Evolutionary conservation across 371 early-diverging fungal genomes (phyloP), one percentile per base, ranked within the genome.

Genomic region (Chytridiales sp.): DNA sequence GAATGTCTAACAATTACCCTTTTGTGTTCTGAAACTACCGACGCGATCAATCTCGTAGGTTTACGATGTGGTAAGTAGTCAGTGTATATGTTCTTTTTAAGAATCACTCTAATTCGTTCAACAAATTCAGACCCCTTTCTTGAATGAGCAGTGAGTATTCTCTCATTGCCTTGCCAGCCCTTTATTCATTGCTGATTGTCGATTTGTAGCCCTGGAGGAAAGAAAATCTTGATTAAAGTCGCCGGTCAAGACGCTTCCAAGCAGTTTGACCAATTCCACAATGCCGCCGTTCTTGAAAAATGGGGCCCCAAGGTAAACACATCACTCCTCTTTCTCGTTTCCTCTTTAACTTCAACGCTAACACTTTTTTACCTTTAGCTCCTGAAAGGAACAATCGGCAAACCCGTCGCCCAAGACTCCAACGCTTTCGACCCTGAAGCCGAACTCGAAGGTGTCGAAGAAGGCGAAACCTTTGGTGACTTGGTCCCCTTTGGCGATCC

Each of bases 201-300:
- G n/a, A n/a, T n/a, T n/a, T 64, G 17, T 65, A 69, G n/a, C 56
- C 74, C 74, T 34, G 74, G 69, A 64, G 80, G 79, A 9, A 61
- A 70, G 42, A 73, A 90, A 70, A 82, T 91, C 42, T 68, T 91
- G 4, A 56, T 89, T 34, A 89, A 88, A 70, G 86, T 86, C 31
- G 91, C 88, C 31, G 96, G 96, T 38, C 82, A 73, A 15, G 94
- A 95, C 68, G 93, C 93, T 32, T 80, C 90, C 27, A 89, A 91
- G 70, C 88, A 91, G 72, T 95, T 95, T 70, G 86, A 90, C 51
- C 79, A 86, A 44, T 90, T 93, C 70, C 94, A 95, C 73, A 85
- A 85, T 55, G 63, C 60, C 1, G 63, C 62, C 29, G 54, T 73
- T 36, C 60, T 76, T 22, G 72, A 70, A 17, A 70, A 76, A 58